Evolutionary conservation across 1,284 basidiomycete species (phyloP), one percentile per base, ranked within the genome.

Genomic region (Melampsora americana): DNA sequence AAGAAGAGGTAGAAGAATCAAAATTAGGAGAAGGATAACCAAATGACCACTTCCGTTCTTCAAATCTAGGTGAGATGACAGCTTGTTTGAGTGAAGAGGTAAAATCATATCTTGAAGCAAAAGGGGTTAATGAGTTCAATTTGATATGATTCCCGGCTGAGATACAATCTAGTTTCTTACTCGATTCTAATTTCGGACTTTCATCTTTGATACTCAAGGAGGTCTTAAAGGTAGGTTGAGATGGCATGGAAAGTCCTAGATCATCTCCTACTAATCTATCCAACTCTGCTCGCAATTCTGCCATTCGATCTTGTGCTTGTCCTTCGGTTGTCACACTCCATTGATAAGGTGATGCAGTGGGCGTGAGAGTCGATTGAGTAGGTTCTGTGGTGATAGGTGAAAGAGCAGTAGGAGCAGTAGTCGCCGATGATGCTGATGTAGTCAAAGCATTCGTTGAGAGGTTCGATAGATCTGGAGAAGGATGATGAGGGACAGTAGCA

Each of bases 101-200:
- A 80, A 87, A 87, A 80, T 87, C 86, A 82, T 87, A 87, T 66
- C 83, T 79, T 35, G 80, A 82, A 23, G 82, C 82, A n/a, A 82
- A 80, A 68, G 69, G 82, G 66, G 53, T 80, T 74, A 78, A 82
- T 79, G 78, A 79, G 12, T 42, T 42, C 11, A 42, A 42, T 48
- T 69, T 81, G 79, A 32, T 80, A 79, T 64, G 81, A 80, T 16
- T 62, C 6, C 26, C 77, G 67, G 39, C 79, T 67, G 60, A 77
- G 79, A 71, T 14, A 9, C 46, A 50, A 18, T 72, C 61, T 1
- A 50, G 28, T 1, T 9, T n/a, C 0, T 39, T 56, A n/a, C 16
- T 44, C 0, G 61, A 62, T 16, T 35, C 28, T 4, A 35, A n/a
- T 2, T 9, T 28, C 3, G 42, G 30, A 32, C 66, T 72, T 59